phyloP scores from a whole-genome alignment of 305 asterid species.

The Withania somnifera region DNA sequence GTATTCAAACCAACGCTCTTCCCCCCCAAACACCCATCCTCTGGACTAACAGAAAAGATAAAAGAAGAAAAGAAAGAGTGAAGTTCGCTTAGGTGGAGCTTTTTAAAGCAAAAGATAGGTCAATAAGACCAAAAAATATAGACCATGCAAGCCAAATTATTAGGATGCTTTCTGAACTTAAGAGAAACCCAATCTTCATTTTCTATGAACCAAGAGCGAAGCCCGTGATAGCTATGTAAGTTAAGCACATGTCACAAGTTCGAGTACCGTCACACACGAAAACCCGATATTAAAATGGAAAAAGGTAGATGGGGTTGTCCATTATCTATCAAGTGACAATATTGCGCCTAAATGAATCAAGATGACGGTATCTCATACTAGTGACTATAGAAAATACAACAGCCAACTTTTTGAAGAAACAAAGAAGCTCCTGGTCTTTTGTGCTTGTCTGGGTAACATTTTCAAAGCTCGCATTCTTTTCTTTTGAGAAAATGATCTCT shows the following conservation, averaged over 20 bases:
- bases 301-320: neutral
- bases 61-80: neutral
- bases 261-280: neutral
- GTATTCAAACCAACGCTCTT: constrained; percentile 8
- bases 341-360: neutral
- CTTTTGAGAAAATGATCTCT: no score
- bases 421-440: neutral
- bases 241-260: neutral
- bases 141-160: neutral
- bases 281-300: neutral
- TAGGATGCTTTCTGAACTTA: neutral
- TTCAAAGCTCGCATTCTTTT: neutral
- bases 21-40: constrained; percentile 7
- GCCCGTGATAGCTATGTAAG: neutral
- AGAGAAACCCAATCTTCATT: neutral
- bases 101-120: neutral
- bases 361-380: neutral
- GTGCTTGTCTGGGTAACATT: neutral
- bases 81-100: neutral
- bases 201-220: neutral
- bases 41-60: constrained; percentile 1
- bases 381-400: neutral
- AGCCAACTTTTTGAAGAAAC: neutral
- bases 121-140: neutral
- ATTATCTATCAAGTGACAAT: neutral